Conservation (phyloP, 2,329 filamentous ascomycete genomes). For the Colletotrichum ledebouriae region DNA sequence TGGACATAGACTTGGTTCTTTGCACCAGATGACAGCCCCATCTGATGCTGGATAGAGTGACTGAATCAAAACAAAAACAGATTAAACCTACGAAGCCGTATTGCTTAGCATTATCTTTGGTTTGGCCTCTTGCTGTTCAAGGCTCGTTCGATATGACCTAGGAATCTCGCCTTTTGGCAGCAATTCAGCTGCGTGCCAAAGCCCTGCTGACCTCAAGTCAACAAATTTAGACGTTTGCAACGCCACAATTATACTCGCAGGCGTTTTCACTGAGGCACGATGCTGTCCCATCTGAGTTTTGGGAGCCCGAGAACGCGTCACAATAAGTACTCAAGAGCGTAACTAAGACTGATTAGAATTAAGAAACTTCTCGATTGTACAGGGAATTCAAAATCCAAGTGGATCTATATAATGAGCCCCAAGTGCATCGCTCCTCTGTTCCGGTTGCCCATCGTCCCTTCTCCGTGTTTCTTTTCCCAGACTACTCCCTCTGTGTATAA, state of each 20-base stretch:
- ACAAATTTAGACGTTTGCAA: no score
- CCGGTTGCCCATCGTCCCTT: neutral
- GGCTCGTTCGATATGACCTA: neutral
- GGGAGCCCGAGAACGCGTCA: no score
- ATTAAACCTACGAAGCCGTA: conserved; percentile 16
- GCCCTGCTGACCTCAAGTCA: no score
- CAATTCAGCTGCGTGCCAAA: no score
- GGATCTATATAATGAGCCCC: conserved; percentile 35
- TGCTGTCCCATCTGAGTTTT: no score
- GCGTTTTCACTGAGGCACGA: no score
- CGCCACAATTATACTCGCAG: no score
- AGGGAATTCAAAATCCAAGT: conserved; percentile 29
- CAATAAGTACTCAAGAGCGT: neutral
- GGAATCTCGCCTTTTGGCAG: no score
- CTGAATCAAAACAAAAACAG: conserved; percentile 39
- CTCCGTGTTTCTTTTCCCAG: conserved; percentile 25
- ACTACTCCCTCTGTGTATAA: conserved; percentile 13
- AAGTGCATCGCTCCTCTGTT: neutral
- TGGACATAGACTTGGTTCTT: conserved; percentile 26
- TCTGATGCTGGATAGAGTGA: conserved; percentile 25
- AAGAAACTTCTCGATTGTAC: conserved; percentile 29
- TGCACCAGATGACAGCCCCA: neutral
- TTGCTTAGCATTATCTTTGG: neutral
- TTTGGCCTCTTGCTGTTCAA: neutral
- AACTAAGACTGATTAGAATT: conserved; percentile 35